These are phyloP conservation scores for Myxozyma mucilagina DNA, from an alignment of 805 yeast genomes.

Conservation along the genomic window DNA sequence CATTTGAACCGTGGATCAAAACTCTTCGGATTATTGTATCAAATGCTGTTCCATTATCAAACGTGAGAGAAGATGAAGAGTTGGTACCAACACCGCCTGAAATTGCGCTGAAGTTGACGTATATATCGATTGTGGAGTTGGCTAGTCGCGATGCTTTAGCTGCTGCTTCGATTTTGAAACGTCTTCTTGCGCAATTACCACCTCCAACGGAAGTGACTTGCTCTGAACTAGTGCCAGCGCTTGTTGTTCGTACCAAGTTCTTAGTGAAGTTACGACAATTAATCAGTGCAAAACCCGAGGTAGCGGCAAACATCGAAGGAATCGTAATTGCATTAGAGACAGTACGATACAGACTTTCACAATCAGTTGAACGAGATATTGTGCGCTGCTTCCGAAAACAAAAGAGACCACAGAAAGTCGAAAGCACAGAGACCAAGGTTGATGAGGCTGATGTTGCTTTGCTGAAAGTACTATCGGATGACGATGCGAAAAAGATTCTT, in stretches of 20 bases:
- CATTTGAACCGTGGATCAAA: slow-evolving; percentile 5
- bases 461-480: neutral
- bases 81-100: slow-evolving; percentile 16
- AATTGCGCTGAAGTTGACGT: slow-evolving; percentile 17
- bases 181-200: slow-evolving; percentile 13
- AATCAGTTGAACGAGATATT: neutral
- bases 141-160: slow-evolving; percentile 5
- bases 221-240: slow-evolving; percentile 18
- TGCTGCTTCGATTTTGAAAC: neutral
- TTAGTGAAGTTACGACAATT: neutral
- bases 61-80: neutral
- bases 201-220: slow-evolving; percentile 18
- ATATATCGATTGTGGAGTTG: slow-evolving; percentile 12
- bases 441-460: neutral
- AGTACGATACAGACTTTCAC: slow-evolving; percentile 1
- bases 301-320: neutral
- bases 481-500: slow-evolving; percentile 11
- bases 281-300: neutral
- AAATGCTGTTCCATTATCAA: neutral
- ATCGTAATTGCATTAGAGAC: slow-evolving; percentile 23
- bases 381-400: neutral
- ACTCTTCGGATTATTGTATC: slow-evolving; percentile 8
- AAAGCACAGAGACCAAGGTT: neutral
- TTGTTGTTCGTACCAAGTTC: slow-evolving; percentile 19
- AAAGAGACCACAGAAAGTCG: neutral